Percentiles rank a stretch among this genome's conserved stretches.
Evolutionary conservation across 768 basidiomycete genomes (phyloP).

Genomic region (Lactarius akahatsu): DNA sequence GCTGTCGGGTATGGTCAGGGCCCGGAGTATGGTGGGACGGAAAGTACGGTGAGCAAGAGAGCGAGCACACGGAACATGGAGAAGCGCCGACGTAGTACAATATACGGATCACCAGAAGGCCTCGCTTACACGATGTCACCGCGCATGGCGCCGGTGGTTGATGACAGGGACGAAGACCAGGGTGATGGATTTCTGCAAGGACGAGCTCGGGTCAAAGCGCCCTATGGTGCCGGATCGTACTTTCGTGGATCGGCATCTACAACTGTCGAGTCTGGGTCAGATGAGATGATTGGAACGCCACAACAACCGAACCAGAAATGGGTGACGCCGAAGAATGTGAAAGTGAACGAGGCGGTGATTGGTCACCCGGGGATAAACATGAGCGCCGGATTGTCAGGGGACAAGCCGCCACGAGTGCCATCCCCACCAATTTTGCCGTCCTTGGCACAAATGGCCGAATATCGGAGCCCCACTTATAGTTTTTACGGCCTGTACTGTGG

Average conservation of each 20-base stretch:
- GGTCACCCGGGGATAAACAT: not conserved
- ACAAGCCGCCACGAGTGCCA: conserved; percentile 76
- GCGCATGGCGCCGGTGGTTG: conserved; percentile 31
- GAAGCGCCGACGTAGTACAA: conserved; percentile 23
- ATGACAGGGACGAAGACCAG: conserved; percentile 34
- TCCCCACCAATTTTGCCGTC: conserved; percentile 74
- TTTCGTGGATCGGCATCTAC: conserved; percentile 51
- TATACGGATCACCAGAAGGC: conserved; percentile 26
- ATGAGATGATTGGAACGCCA: conserved; percentile 1
- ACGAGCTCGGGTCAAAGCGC: conserved; percentile 66
- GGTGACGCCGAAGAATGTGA: conserved; percentile 29
- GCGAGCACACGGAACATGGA: conserved; percentile 22
- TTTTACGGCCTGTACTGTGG: conserved; percentile 74
- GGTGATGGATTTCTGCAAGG: conserved; percentile 35
- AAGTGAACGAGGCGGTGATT: conserved; percentile 17
- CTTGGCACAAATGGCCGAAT: conserved; percentile 74
- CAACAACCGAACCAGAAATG: conserved; percentile 27
- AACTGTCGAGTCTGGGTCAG: conserved; percentile 29
- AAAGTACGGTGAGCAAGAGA: conserved; percentile 3
- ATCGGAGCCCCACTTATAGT: conserved; percentile 81
- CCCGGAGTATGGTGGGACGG: conserved; percentile 3
- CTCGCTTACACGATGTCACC: conserved; percentile 31
- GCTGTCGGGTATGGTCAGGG: conserved; percentile 25
- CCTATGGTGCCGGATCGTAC: conserved; percentile 57
- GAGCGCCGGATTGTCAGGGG: conserved; percentile 31